Base-by-base conservation (phyloP, 768 basidiomycete species). In the Amanita jacksonii region DNA sequence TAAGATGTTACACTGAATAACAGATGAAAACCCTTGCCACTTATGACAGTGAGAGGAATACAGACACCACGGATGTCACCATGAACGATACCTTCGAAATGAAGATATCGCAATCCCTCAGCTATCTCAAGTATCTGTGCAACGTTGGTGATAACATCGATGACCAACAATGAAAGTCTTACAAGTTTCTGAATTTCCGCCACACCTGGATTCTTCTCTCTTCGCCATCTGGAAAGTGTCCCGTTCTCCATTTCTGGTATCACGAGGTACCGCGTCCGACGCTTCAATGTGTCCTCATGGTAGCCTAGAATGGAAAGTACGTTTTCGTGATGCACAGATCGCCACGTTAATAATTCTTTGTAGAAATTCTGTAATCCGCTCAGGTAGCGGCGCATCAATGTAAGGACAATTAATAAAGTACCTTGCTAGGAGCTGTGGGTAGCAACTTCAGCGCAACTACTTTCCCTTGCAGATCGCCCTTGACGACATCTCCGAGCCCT, bases 201-300 rank as follows among this genome's bases (percentile, higher is more conserved):
- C 1, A 25, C 8, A 20, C 7, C 8, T 7, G 22, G 22, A 16
- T 23, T 3, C 5, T 18, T 3, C 5, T 24, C 20, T n/a, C 30
- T 32, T 23, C 41, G 27, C 41, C 41, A 43, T 5, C 24, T 12
- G 8, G 41, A n/a, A 7, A 43, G 30, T 15, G 41, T 43, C 22
- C 41, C 41, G 12, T 16, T 43, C 31, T 15, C 20, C 41, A 43
- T 43, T 30, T 20, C 19, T 13, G 41, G 41, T 9, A 32, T 33
- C 5, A 43, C 41, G 23, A 43, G 41, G 15, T 9, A 43, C 16
- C n/a, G n/a, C 8, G 13, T 8, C 28, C n/a, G 15, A 5, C 24
- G 1, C 19, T 12, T 15, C 16, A 33, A n/a, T n/a, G n/a, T n/a
- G n/a, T 43, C 22, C 25, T 33, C n/a, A 22, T 20, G 30, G 15